phyloP scores from a whole-genome alignment of 805 yeast genomes.

The Ogataea wickerhamii region DNA sequence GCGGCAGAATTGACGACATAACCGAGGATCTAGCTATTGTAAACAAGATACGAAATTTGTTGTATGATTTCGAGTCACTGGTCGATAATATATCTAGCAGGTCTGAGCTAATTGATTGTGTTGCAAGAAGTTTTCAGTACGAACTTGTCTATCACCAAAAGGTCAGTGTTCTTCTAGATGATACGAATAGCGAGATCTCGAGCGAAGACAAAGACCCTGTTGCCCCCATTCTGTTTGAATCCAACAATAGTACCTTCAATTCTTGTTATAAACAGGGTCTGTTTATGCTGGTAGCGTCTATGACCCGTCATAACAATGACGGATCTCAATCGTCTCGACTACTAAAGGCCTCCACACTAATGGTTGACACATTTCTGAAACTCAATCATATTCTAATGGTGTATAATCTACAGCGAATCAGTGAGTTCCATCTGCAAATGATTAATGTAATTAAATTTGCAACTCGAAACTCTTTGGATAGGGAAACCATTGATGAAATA shows the following conservation, averaged over 20 bases:
- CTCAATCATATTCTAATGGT: constrained; percentile 13
- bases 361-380: constrained; percentile 16
- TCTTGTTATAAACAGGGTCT: constrained; percentile 21
- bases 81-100: constrained; percentile 10
- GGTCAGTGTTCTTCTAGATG: constrained; percentile 17
- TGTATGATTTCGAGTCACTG: constrained; percentile 12
- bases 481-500: constrained; percentile 2
- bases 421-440: constrained; percentile 18
- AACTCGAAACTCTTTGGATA: constrained; percentile 3
- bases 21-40: constrained; percentile 18
- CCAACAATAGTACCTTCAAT: constrained; percentile 18
- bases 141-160: constrained; percentile 18
- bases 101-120: constrained; percentile 8
- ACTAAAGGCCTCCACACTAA: constrained; percentile 14
- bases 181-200: constrained; percentile 13
- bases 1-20: constrained; percentile 12
- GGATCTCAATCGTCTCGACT: constrained; percentile 6
- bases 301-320: constrained; percentile 3
- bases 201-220: constrained; percentile 9
- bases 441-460: constrained; percentile 20
- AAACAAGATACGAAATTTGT: constrained; percentile 21
- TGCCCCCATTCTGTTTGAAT: constrained; percentile 14
- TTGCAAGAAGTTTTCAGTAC: constrained; percentile 11
- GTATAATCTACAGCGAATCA: constrained; percentile 18
- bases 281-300: constrained; percentile 15